These are phyloP conservation scores for Bipolaris sorokiniana DNA, from an alignment of 2,329 filamentous ascomycete species.

Conservation along the genomic window DNA sequence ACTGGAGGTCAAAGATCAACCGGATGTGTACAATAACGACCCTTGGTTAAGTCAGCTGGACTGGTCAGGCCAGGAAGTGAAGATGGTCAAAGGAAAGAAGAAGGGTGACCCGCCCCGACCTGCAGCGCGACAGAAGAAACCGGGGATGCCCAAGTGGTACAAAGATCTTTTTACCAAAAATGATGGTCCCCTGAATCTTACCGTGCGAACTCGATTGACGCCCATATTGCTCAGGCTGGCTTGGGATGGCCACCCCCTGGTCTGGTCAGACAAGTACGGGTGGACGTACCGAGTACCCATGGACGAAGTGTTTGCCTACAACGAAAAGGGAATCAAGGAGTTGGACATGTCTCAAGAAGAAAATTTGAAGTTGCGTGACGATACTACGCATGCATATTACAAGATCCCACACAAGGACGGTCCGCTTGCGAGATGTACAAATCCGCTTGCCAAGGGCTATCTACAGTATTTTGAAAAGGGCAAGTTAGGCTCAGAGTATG, in stretches of 20 bases:
- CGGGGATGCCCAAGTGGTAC: slow-evolving; percentile 95
- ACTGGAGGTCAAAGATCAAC: slow-evolving; percentile 71
- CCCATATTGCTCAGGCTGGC: slow-evolving; percentile 81
- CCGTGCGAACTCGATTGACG: slow-evolving; percentile 85
- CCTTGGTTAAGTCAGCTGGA: slow-evolving; percentile 94
- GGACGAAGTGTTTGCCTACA: slow-evolving; percentile 68
- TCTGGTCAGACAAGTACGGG: slow-evolving; percentile 92
- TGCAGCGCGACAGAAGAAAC: slow-evolving; percentile 85
- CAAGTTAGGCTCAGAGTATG: slow-evolving; percentile 82
- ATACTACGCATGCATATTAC: slow-evolving; percentile 74
- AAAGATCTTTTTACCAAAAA: slow-evolving; percentile 81
- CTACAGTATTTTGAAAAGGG: slow-evolving; percentile 90
- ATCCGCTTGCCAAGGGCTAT: slow-evolving; percentile 90
- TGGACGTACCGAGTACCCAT: slow-evolving; percentile 86
- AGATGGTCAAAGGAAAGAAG: slow-evolving; percentile 89
- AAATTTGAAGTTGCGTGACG: slow-evolving; percentile 68
- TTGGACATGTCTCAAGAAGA: slow-evolving; percentile 80
- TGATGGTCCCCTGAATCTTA: slow-evolving; percentile 73
- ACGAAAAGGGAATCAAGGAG: slow-evolving; percentile 71
- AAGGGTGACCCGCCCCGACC: slow-evolving; percentile 80
- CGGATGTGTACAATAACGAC: slow-evolving; percentile 74
- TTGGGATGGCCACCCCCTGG: slow-evolving; percentile 87
- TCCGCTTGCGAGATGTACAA: slow-evolving; percentile 80
- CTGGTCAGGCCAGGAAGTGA: slow-evolving; percentile 92
- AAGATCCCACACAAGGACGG: slow-evolving; percentile 98